Conservation (phyloP, 495 filamentous ascomycete species). For the Beverwykella pulmonaria region DNA sequence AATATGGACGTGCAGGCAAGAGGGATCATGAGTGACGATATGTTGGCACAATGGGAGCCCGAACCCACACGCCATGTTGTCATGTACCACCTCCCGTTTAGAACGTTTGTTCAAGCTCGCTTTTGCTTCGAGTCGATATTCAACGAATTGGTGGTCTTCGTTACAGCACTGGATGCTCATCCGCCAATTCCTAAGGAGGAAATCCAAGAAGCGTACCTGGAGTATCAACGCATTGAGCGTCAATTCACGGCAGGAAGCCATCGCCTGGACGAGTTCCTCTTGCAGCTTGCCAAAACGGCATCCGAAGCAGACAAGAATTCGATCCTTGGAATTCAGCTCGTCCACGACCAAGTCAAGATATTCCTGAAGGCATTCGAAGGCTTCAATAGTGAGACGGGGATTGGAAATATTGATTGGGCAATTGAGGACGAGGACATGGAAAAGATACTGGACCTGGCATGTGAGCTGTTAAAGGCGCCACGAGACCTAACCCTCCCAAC, state of each 20-base stretch:
- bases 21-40: conserved; percentile 26
- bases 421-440: conserved; percentile 15
- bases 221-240: not conserved
- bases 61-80: conserved; percentile 6
- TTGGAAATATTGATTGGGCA: conserved; percentile 14
- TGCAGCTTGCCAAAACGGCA: not conserved
- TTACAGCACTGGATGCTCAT: conserved; percentile 5
- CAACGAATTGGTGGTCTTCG: conserved; percentile 19
- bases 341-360: conserved; percentile 6
- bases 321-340: conserved; percentile 15
- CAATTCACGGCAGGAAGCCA: conserved; percentile 4
- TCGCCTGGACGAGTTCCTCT: conserved; percentile 19
- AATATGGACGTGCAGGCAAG: conserved; percentile 29
- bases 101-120: conserved; percentile 19
- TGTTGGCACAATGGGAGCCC: conserved; percentile 21
- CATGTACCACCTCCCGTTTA: not conserved
- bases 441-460: conserved; percentile 18
- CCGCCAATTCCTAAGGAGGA: not conserved
- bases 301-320: conserved; percentile 3
- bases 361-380: conserved; percentile 5
- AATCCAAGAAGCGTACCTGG: not conserved
- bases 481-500: not conserved
- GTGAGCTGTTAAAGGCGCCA: conserved; percentile 18
- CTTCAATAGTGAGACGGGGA: not conserved
- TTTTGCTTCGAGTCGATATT: conserved; percentile 25